Evolutionary conservation across 2,329 filamentous ascomycete genomes (phyloP).

Genomic region (Zopfia rhizophila): DNA sequence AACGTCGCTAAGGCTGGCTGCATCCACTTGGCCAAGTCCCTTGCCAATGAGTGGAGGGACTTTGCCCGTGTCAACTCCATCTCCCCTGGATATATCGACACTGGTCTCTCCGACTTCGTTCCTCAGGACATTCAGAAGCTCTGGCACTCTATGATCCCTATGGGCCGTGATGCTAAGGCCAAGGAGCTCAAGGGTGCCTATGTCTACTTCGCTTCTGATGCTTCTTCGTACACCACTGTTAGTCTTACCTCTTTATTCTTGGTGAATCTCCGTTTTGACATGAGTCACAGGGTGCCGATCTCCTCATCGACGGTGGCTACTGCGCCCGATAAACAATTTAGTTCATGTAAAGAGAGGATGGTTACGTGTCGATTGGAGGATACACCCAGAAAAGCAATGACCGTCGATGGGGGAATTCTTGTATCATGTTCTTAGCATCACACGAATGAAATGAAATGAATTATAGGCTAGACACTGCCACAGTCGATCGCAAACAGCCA

Average conservation of each 20-base stretch:
- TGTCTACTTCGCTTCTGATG: conserved; percentile 83
- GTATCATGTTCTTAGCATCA: neutral
- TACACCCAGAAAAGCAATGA: neutral
- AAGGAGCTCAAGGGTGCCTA: conserved; percentile 86
- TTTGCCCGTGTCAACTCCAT: conserved; percentile 76
- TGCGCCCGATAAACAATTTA: conserved; percentile 48
- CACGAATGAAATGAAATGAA: neutral
- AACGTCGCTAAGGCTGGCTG: conserved; percentile 70
- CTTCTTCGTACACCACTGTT: conserved; percentile 82
- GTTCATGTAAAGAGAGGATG: neutral
- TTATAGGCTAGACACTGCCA: no score
- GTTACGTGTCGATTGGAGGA: neutral
- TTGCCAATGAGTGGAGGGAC: conserved; percentile 76
- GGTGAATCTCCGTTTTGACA: conserved; percentile 55
- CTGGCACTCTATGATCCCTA: conserved; percentile 82
- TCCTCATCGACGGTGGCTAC: conserved; percentile 82
- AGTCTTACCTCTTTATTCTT: conserved; percentile 17
- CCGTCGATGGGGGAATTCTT: neutral
- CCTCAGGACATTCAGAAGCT: conserved; percentile 74
- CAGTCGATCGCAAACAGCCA: no score
- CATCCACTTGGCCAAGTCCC: conserved; percentile 70
- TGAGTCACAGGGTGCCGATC: conserved; percentile 65
- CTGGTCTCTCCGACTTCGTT: conserved; percentile 73
- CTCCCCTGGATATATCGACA: conserved; percentile 75
- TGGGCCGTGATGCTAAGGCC: conserved; percentile 78